Evolutionary conservation across 1,139 yeast genomes (phyloP).

Genomic region (Scheffersomyces lignicola): DNA sequence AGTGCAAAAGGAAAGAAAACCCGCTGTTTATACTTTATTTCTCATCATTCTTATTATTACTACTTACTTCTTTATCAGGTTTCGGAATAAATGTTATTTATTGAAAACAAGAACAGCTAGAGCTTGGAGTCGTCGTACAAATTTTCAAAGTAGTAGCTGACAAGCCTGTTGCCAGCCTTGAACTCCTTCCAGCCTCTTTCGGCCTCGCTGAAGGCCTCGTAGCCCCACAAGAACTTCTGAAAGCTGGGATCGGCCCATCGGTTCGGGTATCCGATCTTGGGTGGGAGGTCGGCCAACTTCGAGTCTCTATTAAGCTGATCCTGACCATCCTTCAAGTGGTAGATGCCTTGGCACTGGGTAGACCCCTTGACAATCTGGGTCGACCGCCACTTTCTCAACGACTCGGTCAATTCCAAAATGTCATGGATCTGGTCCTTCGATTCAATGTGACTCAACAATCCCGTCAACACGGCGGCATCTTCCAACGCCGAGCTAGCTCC

Average conservation of each 20-base stretch:
- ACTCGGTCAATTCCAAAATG: conserved; percentile 15
- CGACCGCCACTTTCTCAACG: conserved; percentile 24
- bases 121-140: conserved; percentile 11
- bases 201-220: conserved; percentile 26
- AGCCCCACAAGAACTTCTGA: conserved; percentile 23
- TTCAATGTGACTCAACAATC: conserved; percentile 13
- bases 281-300: conserved; percentile 11
- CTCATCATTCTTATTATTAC: too few relatives aligned
- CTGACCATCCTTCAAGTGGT: conserved; percentile 26
- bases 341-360: conserved; percentile 20
- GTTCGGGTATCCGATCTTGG: conserved; percentile 23
- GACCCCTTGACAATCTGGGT: conserved; percentile 26
- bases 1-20: too few relatives aligned
- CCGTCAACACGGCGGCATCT: conserved; percentile 24
- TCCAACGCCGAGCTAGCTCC: conserved; percentile 44
- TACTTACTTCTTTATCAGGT: neutral
- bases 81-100: too few relatives aligned
- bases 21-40: too few relatives aligned
- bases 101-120: conserved; percentile 2
- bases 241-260: conserved; percentile 28
- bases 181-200: conserved; percentile 15
- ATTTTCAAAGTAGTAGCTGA: conserved; percentile 11
- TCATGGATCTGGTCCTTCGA: conserved; percentile 14
- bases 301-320: conserved; percentile 21
- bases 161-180: conserved; percentile 8